A percentile compares a stretch with the other conserved stretches of the same genome.
phyloP scores from a whole-genome alignment of 2,329 filamentous ascomycete species.

The Knufia fluminis region DNA sequence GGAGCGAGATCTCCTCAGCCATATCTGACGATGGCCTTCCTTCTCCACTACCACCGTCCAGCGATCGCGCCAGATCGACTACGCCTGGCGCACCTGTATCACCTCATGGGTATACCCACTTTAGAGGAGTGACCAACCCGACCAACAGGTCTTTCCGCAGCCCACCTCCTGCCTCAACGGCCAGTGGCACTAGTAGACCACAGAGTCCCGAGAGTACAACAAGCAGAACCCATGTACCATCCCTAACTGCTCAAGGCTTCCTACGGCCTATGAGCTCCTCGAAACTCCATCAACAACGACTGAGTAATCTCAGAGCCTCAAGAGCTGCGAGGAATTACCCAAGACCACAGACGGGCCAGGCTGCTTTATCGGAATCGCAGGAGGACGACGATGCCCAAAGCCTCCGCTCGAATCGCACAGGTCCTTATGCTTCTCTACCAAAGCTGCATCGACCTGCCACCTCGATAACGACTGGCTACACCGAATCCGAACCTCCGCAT shows the following conservation, averaged over 20 bases:
- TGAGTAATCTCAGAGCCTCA: constrained; percentile 41
- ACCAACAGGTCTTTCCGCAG: constrained; percentile 19
- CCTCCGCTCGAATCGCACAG: constrained; percentile 46
- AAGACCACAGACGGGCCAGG: constrained; percentile 13
- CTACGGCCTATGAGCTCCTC: constrained; percentile 96
- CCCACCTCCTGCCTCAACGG: constrained; percentile 28
- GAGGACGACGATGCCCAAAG: constrained; percentile 49
- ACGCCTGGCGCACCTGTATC: constrained; percentile 9
- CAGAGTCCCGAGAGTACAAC: constrained; percentile 53
- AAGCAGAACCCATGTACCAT: constrained; percentile 80
- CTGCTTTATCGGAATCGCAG: constrained; percentile 28
- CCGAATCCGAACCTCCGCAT: constrained; percentile 63
- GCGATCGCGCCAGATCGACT: constrained; percentile 7
- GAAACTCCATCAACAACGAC: constrained; percentile 80
- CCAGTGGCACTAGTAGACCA: constrained; percentile 43
- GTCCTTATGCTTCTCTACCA: constrained; percentile 27
- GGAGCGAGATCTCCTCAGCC: constrained; percentile 24
- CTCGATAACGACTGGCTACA: constrained; percentile 73
- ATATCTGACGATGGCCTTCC: constrained; percentile 24
- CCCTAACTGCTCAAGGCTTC: constrained; percentile 80
- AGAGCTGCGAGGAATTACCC: constrained; percentile 24
- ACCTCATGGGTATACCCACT: constrained; percentile 21
- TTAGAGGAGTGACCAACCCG: constrained; percentile 20
- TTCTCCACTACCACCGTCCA: constrained; percentile 17
- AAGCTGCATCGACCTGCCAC: constrained; percentile 47